Conservation (phyloP, 352 stramenopile species). For the Pythium pyrilobum region DNA sequence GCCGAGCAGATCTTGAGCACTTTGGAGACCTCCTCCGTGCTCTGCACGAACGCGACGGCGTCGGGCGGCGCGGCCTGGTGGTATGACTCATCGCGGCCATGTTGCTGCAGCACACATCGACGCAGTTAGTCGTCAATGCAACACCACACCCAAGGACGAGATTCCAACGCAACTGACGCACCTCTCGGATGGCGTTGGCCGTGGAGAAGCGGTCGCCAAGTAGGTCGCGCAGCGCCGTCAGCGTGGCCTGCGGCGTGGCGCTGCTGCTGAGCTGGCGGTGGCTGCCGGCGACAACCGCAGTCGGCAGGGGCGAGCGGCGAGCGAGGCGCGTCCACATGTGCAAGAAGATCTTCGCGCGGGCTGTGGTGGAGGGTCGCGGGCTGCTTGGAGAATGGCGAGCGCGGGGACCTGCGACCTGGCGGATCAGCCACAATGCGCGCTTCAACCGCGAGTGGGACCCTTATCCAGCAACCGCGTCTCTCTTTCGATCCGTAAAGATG, state of each 20-base stretch:
- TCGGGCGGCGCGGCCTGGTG: conserved; percentile 81
- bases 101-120: conserved; percentile 37
- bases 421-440: no score
- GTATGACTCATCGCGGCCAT: conserved; percentile 91
- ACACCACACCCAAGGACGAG: neutral
- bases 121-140: neutral
- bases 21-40: conserved; percentile 82
- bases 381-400: neutral
- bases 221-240: conserved; percentile 47
- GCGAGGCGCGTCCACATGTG: conserved; percentile 12
- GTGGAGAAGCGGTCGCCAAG: conserved; percentile 73
- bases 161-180: conserved; percentile 3
- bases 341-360: neutral
- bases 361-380: neutral
- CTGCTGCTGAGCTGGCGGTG: conserved; percentile 6
- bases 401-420: neutral
- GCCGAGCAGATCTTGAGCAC: conserved; percentile 89
- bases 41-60: conserved; percentile 83
- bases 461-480: no score
- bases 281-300: neutral
- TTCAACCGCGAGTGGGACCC: no score
- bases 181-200: conserved; percentile 48
- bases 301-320: neutral
- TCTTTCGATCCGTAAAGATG: no score
- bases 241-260: conserved; percentile 34